Base-by-base conservation (phyloP, 163 green algal species). In the Chlorella variabilis region DNA sequence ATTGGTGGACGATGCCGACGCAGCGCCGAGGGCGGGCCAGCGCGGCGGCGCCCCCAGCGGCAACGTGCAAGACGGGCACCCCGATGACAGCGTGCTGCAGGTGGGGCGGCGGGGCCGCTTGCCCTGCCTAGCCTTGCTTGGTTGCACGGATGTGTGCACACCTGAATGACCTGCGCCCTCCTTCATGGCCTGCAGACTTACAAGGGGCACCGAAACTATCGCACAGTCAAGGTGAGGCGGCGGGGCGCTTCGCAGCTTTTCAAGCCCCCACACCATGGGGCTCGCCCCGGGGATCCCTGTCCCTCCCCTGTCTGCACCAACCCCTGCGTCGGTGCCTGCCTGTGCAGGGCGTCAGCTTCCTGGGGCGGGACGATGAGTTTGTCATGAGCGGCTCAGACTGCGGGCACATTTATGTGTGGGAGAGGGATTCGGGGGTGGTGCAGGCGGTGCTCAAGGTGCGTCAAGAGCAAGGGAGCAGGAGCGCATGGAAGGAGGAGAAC, bases 381-480 rank as follows among this genome's bases (percentile, higher is more conserved):
- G 91, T 96, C n/a, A 71, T 94, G 63, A 92, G 84, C 56, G 93
- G 93, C 59, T 91, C 80, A 62, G 93, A 96, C 82, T 92, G 86
- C 77, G 93, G 91, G 6, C 83, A 91, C 82, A 78, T 94, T 21
- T 95, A 84, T 77, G 87, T 94, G 20, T 95, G 90, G 90, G 49
- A 74, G 27, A 85, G 84, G 21, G 13, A 7, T 36, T 78, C 48
- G 25, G 77, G 77, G 34, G 42, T 56, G 49, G 80, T 89, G 63
- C 59, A 58, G 81, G 71, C 71, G 2, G 21, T 80, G 42, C 70
- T 84, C 54, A 74, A 84, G 78, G 78, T 79, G 38, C 11, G 62
- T 5, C n/a, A n/a, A n/a, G n/a, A n/a, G n/a, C n/a, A n/a, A n/a
- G n/a, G n/a, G n/a, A n/a, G n/a, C n/a, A n/a, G n/a, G n/a, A n/a